These are phyloP conservation scores for Theobroma grandiflorum DNA, from an alignment of 441 rosid genomes.

Conservation along the genomic window DNA sequence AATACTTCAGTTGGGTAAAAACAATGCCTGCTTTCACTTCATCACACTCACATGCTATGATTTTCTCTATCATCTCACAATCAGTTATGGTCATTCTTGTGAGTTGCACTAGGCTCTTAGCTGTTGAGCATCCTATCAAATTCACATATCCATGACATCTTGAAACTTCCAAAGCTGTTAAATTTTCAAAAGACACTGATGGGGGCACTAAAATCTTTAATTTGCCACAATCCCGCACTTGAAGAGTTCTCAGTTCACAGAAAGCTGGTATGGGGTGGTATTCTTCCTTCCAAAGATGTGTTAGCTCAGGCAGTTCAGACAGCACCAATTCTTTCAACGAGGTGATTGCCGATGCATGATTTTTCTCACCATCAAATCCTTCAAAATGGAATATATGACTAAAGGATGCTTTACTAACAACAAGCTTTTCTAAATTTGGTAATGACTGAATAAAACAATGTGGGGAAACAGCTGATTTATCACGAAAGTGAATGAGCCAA, in stretches of 20 bases:
- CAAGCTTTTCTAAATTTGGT: background rate
- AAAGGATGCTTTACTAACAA: background rate
- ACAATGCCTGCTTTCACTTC: background rate
- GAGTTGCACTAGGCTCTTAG: conserved; percentile 17
- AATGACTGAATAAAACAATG: background rate
- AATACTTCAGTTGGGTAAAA: conserved; percentile 22
- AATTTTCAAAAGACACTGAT: conserved; percentile 16
- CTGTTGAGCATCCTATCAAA: conserved; percentile 13
- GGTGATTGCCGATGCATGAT: background rate
- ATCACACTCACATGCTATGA: background rate
- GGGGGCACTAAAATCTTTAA: background rate
- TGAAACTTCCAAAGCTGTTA: conserved; percentile 23
- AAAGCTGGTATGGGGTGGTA: background rate
- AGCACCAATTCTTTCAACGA: background rate
- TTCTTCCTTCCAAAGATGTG: too few relatives aligned
- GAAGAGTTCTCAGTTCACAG: background rate
- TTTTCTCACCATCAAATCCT: background rate
- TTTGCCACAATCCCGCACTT: background rate
- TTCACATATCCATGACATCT: conserved; percentile 30
- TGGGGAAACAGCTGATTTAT: background rate
- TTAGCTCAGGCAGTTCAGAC: too few relatives aligned
- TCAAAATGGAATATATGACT: background rate
- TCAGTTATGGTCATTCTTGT: conserved; percentile 3
- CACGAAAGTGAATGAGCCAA: background rate
- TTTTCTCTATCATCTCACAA: conserved; percentile 20